phyloP scores from a whole-genome alignment of 169 alveolate genomes.

The Cardiosporidium cionae region DNA sequence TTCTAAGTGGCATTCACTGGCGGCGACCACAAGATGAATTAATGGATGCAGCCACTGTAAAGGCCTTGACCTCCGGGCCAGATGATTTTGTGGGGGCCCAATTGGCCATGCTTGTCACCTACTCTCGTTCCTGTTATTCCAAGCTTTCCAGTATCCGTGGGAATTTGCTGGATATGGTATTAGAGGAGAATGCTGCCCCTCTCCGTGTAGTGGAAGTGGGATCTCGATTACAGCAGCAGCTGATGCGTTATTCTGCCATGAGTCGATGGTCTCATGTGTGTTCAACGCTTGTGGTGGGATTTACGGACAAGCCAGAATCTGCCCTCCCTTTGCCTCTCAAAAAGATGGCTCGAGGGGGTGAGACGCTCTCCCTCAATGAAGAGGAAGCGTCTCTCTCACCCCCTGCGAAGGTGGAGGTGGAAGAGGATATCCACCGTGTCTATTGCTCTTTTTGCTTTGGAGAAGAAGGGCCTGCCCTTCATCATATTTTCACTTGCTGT shows the following conservation, averaged over 20 bases:
- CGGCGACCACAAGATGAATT: too few species aligned
- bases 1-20: too few species aligned
- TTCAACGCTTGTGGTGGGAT: not conserved
- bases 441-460: slow-evolving; percentile 52
- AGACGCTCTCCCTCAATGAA: too few species aligned
- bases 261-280: not conserved
- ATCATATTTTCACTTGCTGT: slow-evolving; percentile 48
- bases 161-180: not conserved
- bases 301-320: too few species aligned
- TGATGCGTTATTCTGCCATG: not conserved
- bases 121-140: not conserved
- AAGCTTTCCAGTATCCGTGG: not conserved
- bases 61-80: not conserved
- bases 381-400: too few species aligned
- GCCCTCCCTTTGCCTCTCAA: too few species aligned
- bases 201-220: not conserved
- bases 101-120: not conserved
- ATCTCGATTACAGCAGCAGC: not conserved
- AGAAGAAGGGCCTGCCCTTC: slow-evolving; percentile 36
- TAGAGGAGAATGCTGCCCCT: not conserved
- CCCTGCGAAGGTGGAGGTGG: not conserved
- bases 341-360: too few species aligned
- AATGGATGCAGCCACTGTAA: too few species aligned
- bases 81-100: not conserved
- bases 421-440: not conserved